Evolutionary conservation across 192 early-diverging fungal species (phyloP).

Genomic region (Physocladia obscura): DNA sequence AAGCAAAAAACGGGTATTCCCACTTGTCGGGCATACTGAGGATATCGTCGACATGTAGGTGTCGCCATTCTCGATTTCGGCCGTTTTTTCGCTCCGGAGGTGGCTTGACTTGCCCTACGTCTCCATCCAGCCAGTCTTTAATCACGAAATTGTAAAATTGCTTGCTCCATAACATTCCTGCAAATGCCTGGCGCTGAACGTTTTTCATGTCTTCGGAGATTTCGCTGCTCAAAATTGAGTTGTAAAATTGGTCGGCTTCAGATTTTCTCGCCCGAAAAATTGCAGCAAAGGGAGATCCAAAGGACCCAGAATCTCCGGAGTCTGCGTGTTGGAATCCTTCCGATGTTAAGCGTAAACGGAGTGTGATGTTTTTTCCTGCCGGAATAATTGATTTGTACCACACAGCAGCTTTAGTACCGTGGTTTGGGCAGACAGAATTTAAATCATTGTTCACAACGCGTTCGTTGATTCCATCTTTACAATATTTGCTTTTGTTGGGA

Average conservation of each 20-base stretch:
- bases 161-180: conserved; percentile 40
- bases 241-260: conserved; percentile 41
- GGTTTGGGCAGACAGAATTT: conserved; percentile 31
- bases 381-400: conserved; percentile 45
- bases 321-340: conserved; percentile 12
- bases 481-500: conserved; percentile 33
- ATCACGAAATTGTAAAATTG: conserved; percentile 35
- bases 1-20: conserved; percentile 41
- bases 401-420: conserved; percentile 50
- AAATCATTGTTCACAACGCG: conserved; percentile 38
- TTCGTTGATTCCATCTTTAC: conserved; percentile 49
- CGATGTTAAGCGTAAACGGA: conserved; percentile 22
- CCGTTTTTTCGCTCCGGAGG: conserved; percentile 32
- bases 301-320: background rate
- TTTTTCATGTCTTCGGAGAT: conserved; percentile 23
- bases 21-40: conserved; percentile 39
- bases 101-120: conserved; percentile 26
- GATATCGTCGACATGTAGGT: conserved; percentile 40
- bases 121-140: conserved; percentile 37
- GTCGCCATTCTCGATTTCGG: conserved; percentile 32
- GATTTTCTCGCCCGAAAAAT: conserved; percentile 8
- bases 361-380: conserved; percentile 15
- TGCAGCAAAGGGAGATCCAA: conserved; percentile 16
- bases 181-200: conserved; percentile 36
- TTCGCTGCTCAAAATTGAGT: background rate